Percentiles rank a stretch among this genome's conserved stretches.
phyloP scores from a whole-genome alignment of 2,329 filamentous ascomycete genomes.

The Colletotrichum orchidophilum region DNA sequence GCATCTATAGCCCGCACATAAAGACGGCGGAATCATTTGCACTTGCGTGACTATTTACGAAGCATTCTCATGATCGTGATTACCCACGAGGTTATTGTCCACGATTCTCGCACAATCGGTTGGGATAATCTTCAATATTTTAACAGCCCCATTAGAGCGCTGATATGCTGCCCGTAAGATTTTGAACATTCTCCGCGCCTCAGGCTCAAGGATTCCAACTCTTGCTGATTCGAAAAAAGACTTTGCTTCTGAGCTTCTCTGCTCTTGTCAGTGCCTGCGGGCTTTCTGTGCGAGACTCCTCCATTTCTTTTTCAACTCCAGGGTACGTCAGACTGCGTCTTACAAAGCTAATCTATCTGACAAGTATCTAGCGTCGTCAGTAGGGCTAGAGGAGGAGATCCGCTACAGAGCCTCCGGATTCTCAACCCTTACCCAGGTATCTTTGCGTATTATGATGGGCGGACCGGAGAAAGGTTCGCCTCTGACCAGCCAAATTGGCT shows the following conservation, averaged over 20 bases:
- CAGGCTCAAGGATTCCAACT: not conserved
- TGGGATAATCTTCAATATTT: not conserved
- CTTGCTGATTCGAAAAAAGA: not conserved
- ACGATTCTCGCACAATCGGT: not conserved
- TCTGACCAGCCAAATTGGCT: conserved; percentile 35
- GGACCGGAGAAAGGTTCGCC: conserved; percentile 31
- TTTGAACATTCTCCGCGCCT: not conserved
- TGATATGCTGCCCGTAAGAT: not conserved
- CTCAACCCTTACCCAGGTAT: conserved; percentile 28
- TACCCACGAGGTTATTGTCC: not conserved
- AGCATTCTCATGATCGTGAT: not conserved
- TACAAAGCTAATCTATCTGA: not conserved
- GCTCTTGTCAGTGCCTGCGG: conserved; percentile 12
- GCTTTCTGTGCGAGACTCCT: conserved; percentile 2
- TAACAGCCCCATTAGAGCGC: not conserved
- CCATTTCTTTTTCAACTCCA: not conserved
- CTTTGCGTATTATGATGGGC: conserved; percentile 34
- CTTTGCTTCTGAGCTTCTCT: not conserved
- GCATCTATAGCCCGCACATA: not conserved
- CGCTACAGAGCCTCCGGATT: conserved; percentile 23
- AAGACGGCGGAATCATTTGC: not conserved
- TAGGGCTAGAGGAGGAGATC: conserved; percentile 21
- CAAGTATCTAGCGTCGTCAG: not conserved
- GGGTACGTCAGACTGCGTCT: not conserved
- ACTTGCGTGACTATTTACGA: not conserved